Evolutionary conservation across 2,329 filamentous ascomycete species (phyloP).

Genomic region (Aaosphaeria pasadenensis): DNA sequence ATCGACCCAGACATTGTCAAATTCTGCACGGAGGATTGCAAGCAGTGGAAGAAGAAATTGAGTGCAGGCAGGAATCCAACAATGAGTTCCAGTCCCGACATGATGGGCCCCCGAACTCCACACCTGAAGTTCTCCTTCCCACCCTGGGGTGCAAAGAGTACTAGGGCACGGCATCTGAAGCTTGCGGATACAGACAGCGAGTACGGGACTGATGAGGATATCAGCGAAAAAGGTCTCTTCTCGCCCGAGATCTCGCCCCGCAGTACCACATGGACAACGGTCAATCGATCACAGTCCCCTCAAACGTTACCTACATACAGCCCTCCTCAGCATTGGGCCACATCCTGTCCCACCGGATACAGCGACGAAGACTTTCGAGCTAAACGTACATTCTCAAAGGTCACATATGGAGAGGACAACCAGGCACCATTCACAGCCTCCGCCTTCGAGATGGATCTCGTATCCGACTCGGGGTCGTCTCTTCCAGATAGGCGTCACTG

Average conservation of each 20-base stretch:
- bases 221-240: constrained; percentile 30
- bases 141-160: constrained; percentile 9
- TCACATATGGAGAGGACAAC: constrained; percentile 9
- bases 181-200: constrained; percentile 33
- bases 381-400: constrained; percentile 29
- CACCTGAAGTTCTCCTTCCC: constrained; percentile 11
- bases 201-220: constrained; percentile 42
- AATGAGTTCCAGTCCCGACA: constrained; percentile 4
- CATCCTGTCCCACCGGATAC: constrained; percentile 10
- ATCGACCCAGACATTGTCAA: constrained; percentile 40
- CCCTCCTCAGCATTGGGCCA: constrained; percentile 9
- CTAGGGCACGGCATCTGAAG: constrained; percentile 8
- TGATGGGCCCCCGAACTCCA: constrained; percentile 6
- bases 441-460: background rate
- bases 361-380: constrained; percentile 7
- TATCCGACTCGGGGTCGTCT: background rate
- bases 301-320: constrained; percentile 8
- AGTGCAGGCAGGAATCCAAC: constrained; percentile 7
- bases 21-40: constrained; percentile 35
- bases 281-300: constrained; percentile 36
- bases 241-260: constrained; percentile 41
- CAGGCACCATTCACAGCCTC: background rate
- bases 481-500: background rate
- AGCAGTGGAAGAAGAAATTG: constrained; percentile 32
- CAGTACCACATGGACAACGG: constrained; percentile 39